Evolutionary conservation across 805 yeast species (phyloP), one percentile per base, ranked within the genome.

Genomic region (Pichia phayaonensis): DNA sequence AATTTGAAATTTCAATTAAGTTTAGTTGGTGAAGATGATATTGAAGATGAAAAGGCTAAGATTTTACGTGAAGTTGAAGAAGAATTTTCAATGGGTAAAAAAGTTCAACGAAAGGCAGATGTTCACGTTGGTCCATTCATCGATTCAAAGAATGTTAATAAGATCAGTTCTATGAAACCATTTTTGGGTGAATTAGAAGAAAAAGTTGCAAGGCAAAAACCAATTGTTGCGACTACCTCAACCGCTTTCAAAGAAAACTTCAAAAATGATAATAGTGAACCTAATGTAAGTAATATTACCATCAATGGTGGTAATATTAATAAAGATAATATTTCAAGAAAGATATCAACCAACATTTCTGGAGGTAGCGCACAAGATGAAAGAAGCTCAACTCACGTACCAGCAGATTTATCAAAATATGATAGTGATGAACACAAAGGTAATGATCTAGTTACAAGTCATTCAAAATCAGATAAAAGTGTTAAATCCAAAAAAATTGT

Each of bases 101-200:
- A 60, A 27, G 56, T 50, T 41, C 61, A 56, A 34, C 59, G 61
- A 10, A 52, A 45, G 36, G 59, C 59, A 8, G 58, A 58, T 26
- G 57, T 56, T 49, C 41, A 53, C 8, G 53, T 56, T 7, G 53
- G 49, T 5, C 53, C 53, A 11, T 52, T 56, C 29, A 44, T 49
- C 13, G 29, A 45, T 6, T 52, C 45, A 6, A 34, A 22, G 4
- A 40, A 43, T 18, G 18, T 50, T 4, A 55, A 61, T 43, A 54
- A 60, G 48, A 48, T 55, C n/a, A n/a, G n/a, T n/a, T n/a, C n/a
- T 22, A 62, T 59, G 61, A 57, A 62, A 46, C 67, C 73, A 27
- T 80, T 81, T 59, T 66, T 81, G 56, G 69, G 72, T 44, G 86
- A 81, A 59, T 66, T 81, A 55, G 69, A 74, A 22, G 63, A 72